Conservation (phyloP, 345 rosid species). For the Bruguiera parviflora region DNA sequence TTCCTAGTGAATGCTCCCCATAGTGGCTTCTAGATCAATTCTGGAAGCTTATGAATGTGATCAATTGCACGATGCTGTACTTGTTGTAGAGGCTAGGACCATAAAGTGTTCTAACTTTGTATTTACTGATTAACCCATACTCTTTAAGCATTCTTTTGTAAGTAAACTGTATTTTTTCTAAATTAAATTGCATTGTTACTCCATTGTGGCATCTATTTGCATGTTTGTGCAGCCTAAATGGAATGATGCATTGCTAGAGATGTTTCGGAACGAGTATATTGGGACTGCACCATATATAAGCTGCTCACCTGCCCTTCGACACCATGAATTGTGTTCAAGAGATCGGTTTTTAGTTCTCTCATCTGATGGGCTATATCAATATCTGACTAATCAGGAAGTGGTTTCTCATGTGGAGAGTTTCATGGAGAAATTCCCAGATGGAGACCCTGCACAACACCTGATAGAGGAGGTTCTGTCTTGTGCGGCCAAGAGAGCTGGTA, state of each 20-base stretch:
- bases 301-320: slow-evolving; percentile 79
- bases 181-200: too few species aligned
- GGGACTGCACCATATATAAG: slow-evolving; percentile 86
- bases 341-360: slow-evolving; percentile 91
- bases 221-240: slow-evolving; percentile 68
- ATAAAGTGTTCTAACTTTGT: too few species aligned
- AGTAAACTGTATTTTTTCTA: too few species aligned
- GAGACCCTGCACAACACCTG: slow-evolving; percentile 94
- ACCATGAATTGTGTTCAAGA: slow-evolving; percentile 68
- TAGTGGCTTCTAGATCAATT: too few species aligned
- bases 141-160: too few species aligned
- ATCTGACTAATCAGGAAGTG: slow-evolving; percentile 85
- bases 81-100: too few species aligned
- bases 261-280: slow-evolving; percentile 81
- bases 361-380: slow-evolving; percentile 97
- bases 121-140: too few species aligned
- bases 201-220: neutral
- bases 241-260: slow-evolving; percentile 72
- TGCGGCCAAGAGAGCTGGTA: slow-evolving; percentile 98
- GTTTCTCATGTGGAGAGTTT: slow-evolving; percentile 73
- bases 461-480: slow-evolving; percentile 88
- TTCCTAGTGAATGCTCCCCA: neutral
- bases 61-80: too few species aligned
- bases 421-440: slow-evolving; percentile 93
- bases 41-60: too few species aligned